phyloP scores from a whole-genome alignment of 129 eudicot species.

The Gnaphalium uliginosum region DNA sequence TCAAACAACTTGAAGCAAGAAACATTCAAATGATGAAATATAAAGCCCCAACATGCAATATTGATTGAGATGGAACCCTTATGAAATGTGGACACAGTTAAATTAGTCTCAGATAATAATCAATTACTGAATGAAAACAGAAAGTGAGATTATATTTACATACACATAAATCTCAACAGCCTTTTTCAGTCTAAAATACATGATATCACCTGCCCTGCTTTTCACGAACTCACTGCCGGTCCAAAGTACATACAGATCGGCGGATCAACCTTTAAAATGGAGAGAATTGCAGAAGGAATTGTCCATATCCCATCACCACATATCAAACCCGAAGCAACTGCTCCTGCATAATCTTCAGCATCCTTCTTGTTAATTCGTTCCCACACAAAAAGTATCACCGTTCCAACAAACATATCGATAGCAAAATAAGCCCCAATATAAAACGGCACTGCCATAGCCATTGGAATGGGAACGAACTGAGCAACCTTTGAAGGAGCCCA shows the following conservation, averaged over 20 bases:
- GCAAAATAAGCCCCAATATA: constrained; percentile 95
- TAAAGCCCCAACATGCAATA: not conserved
- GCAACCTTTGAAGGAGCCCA: constrained; percentile 52
- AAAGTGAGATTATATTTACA: constrained; percentile 35
- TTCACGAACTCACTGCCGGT: constrained; percentile 54
- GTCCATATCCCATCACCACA: constrained; percentile 99
- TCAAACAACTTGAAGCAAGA: not conserved
- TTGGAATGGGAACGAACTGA: constrained; percentile 74
- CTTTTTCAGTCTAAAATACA: constrained; percentile 8
- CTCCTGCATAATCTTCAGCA: constrained; percentile 85
- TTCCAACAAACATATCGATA: constrained; percentile 92
- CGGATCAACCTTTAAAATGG: constrained; percentile 70
- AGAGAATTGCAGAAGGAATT: constrained; percentile 82
- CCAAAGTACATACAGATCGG: constrained; percentile 96
- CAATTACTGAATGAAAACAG: constrained; percentile 7
- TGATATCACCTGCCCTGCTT: constrained; percentile 11
- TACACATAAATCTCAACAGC: constrained; percentile 8
- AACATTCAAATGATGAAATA: not conserved
- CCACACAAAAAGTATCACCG: constrained; percentile 83
- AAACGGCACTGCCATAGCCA: constrained; percentile 98
- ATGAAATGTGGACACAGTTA: not conserved
- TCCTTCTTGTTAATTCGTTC: constrained; percentile 63
- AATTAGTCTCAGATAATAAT: constrained; percentile 8
- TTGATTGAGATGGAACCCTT: not conserved
- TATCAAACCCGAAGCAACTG: constrained; percentile 90